phyloP scores from a whole-genome alignment of 2,329 filamentous ascomycete species.

The Cytospora leucostoma region DNA sequence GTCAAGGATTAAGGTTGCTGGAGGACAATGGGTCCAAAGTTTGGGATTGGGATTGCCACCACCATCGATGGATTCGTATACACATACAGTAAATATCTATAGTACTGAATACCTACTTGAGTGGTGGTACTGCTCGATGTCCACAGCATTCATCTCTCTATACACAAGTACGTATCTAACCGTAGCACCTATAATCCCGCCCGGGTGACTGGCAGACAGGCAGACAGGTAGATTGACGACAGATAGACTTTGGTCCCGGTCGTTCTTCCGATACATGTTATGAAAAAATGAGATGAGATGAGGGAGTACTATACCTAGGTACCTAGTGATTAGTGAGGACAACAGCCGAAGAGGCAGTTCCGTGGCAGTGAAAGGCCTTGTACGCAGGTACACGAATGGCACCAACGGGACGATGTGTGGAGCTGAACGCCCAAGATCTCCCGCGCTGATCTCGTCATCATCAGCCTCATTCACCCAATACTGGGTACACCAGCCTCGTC shows the following conservation, averaged over 20 bases:
- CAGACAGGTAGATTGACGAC: slow-evolving; percentile 20
- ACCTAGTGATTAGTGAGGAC: too few species aligned
- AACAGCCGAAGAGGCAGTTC: neutral
- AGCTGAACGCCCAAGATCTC: neutral
- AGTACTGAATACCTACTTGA: too few species aligned
- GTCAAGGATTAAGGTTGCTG: too few species aligned
- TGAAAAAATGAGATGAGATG: neutral
- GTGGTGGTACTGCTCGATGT: too few species aligned
- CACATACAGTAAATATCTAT: too few species aligned
- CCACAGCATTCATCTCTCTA: too few species aligned
- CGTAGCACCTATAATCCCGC: slow-evolving; percentile 5
- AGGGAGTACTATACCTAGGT: too few species aligned
- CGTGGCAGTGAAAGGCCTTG: neutral
- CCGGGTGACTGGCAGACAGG: slow-evolving; percentile 1
- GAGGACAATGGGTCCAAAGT: too few species aligned
- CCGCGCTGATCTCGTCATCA: neutral
- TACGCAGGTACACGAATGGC: neutral
- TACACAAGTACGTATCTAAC: too few species aligned
- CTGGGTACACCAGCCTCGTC: too few species aligned
- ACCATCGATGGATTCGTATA: too few species aligned
- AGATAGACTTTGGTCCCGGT: slow-evolving; percentile 22
- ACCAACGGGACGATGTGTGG: neutral
- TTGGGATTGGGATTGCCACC: too few species aligned
- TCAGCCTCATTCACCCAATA: neutral
- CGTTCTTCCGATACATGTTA: neutral